Conservation (phyloP, 169 alveolate genomes). For the Theileria sp. region DNA sequence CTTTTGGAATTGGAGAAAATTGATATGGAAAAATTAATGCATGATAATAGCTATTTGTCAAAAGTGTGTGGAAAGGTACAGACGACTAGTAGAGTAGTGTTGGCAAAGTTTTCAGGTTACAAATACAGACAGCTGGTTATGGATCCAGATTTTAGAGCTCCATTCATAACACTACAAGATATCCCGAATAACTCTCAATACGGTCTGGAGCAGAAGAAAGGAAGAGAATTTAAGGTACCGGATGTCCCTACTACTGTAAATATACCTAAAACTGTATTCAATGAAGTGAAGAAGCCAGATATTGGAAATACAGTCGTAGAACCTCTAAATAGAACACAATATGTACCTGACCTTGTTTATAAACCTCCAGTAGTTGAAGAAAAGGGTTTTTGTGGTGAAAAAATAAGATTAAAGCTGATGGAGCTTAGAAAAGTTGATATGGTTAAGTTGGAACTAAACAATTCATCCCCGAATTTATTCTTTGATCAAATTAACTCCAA, state of each 20-base stretch:
- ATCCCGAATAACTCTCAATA: background rate
- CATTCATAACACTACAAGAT: background rate
- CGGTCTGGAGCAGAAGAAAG: background rate
- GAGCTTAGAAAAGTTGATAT: background rate
- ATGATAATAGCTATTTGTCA: slow-evolving; percentile 25
- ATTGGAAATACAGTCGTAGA: background rate
- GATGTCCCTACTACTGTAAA: background rate
- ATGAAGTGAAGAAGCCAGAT: background rate
- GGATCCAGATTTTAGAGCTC: slow-evolving; percentile 58
- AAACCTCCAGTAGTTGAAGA: background rate
- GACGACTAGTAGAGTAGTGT: slow-evolving; percentile 16
- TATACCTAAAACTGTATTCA: background rate
- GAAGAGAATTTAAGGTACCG: background rate
- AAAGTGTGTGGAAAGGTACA: slow-evolving; percentile 33
- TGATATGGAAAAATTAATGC: slow-evolving; percentile 15
- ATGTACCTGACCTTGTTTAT: background rate
- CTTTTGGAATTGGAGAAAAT: slow-evolving; percentile 19
- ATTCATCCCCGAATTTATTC: background rate
- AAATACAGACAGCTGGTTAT: slow-evolving; percentile 49
- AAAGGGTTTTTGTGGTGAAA: background rate
- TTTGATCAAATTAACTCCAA: background rate
- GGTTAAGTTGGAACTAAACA: background rate
- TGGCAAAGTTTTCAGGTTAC: background rate
- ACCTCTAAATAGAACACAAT: background rate
- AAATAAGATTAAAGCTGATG: background rate